phyloP scores from a whole-genome alignment of 139 green algal genomes.

The Micractinium sp. region DNA sequence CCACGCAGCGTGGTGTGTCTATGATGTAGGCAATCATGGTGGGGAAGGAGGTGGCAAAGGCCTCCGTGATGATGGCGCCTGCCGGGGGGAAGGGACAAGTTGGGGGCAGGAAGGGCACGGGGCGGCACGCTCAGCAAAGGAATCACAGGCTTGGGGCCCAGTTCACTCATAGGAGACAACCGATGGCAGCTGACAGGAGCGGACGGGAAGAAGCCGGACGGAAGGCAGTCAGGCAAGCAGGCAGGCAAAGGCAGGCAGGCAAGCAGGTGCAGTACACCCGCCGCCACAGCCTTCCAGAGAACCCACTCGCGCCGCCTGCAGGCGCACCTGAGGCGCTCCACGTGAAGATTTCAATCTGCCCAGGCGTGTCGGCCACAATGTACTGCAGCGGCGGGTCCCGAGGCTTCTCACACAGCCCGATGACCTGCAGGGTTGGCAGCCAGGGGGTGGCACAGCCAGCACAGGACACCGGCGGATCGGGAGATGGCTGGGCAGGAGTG shows the following conservation, averaged over 20 bases:
- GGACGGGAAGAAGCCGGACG: no score
- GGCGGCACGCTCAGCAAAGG: neutral
- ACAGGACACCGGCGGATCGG: neutral
- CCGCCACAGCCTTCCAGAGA: neutral
- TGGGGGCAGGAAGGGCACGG: neutral
- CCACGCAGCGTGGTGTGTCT: slow-evolving; percentile 88
- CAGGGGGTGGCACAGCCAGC: neutral
- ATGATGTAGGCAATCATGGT: slow-evolving; percentile 93
- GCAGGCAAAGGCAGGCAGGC: no score
- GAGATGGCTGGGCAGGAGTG: neutral
- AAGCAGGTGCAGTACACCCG: neutral
- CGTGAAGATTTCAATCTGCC: slow-evolving; percentile 99
- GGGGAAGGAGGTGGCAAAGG: slow-evolving; percentile 89
- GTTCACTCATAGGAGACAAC: no score
- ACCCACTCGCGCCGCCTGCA: neutral
- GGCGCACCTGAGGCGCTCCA: slow-evolving; percentile 84
- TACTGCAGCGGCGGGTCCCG: slow-evolving; percentile 81
- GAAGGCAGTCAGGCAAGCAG: neutral
- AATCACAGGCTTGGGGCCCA: neutral
- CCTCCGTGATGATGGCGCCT: slow-evolving; percentile 92
- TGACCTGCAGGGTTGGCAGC: slow-evolving; percentile 66
- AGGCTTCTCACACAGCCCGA: slow-evolving; percentile 81
- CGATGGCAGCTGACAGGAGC: no score
- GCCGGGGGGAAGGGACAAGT: neutral
- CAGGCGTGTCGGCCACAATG: slow-evolving; percentile 95